Conservation (phyloP, 257 asterid species). For the Paulownia fortunei region DNA sequence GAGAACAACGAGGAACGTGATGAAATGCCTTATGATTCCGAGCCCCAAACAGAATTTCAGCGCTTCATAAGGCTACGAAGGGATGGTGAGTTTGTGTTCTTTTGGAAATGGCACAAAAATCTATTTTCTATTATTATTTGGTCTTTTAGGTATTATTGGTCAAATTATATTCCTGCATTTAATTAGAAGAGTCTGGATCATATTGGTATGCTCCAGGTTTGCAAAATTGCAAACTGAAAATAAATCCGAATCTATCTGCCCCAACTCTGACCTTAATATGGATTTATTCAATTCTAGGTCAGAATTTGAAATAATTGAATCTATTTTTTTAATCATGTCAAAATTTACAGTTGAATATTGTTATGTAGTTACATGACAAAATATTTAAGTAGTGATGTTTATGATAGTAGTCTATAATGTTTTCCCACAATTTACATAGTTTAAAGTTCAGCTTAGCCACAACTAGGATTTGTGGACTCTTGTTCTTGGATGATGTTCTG, state of each 20-base stretch:
- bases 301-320: no score
- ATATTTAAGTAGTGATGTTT: neutral
- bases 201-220: neutral
- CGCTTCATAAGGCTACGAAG: conserved; percentile 56
- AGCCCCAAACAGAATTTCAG: conserved; percentile 64
- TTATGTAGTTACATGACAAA: no score
- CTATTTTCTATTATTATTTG: neutral
- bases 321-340: no score
- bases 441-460: no score
- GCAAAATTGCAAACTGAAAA: neutral
- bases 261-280: neutral
- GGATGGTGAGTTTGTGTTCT: conserved; percentile 56
- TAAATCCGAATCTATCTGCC: neutral
- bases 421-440: neutral
- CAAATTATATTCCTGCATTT: neutral
- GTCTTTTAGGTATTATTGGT: neutral
- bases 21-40: conserved; percentile 54
- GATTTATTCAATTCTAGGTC: no score
- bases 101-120: neutral
- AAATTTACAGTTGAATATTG: no score
- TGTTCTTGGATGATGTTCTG: neutral
- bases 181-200: neutral
- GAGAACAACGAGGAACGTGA: conserved; percentile 62
- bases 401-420: neutral
- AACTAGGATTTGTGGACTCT: neutral